phyloP scores from a whole-genome alignment of 257 asterid genomes.

The Forsythia suspensa region DNA sequence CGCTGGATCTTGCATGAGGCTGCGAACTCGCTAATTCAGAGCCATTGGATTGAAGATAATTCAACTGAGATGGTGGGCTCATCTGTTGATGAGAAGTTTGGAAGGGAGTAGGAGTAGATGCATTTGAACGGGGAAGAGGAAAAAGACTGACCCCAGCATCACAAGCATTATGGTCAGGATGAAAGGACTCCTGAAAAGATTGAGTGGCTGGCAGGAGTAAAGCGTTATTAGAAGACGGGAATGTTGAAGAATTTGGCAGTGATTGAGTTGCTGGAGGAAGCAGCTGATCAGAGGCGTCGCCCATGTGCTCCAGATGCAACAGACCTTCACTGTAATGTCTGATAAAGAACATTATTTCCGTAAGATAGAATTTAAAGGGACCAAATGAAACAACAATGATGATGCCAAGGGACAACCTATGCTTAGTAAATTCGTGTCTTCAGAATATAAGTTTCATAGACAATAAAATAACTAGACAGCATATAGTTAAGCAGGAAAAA shows the following conservation, averaged over 20 bases:
- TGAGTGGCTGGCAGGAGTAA: conserved; percentile 22
- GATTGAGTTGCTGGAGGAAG: conserved; percentile 51
- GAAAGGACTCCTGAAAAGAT: conserved; percentile 17
- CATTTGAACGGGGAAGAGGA: conserved; percentile 39
- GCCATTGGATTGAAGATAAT: not conserved
- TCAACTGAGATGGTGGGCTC: conserved; percentile 16
- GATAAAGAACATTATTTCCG: conserved; percentile 14
- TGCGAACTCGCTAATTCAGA: conserved; percentile 16
- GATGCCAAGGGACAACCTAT: conserved; percentile 1
- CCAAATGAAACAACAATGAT: conserved; percentile 2
- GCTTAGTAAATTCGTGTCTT: not conserved
- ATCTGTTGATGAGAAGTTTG: conserved; percentile 24
- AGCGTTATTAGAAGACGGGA: conserved; percentile 26
- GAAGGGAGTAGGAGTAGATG: conserved; percentile 16
- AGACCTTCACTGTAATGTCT: conserved; percentile 15
- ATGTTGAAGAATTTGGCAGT: conserved; percentile 27
- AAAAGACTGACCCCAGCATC: conserved; percentile 33
- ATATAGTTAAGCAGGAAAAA: not conserved
- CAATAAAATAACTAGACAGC: not conserved
- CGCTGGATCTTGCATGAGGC: conserved; percentile 30
- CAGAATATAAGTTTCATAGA: not conserved
- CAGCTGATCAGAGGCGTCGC: conserved; percentile 42
- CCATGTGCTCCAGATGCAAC: conserved; percentile 44
- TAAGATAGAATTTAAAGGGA: not conserved
- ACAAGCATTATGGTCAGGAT: conserved; percentile 15